Percentiles rank a stretch among this genome's conserved stretches.
Conservation (phyloP, 805 yeast species). For the Zygoascus ofunaensis region DNA sequence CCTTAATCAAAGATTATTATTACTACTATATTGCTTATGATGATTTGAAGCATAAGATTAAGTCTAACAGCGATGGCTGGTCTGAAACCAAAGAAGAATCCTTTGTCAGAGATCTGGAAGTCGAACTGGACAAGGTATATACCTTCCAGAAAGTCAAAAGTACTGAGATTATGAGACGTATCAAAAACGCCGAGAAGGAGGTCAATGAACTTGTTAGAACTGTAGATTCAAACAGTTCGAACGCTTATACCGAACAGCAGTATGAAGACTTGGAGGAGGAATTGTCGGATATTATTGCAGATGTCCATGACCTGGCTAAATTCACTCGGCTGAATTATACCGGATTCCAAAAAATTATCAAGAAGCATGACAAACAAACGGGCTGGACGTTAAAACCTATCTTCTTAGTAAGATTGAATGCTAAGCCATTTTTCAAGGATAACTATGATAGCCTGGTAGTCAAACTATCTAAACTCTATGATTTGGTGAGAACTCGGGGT, state of each 20-base stretch:
- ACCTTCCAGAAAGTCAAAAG: constrained; percentile 83
- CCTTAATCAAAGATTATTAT: constrained; percentile 81
- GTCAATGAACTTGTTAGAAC: constrained; percentile 59
- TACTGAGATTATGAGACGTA: constrained; percentile 75
- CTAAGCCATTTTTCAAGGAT: constrained; percentile 94
- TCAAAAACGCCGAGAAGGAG: constrained; percentile 68
- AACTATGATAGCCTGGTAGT: constrained; percentile 86
- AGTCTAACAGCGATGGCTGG: constrained; percentile 58
- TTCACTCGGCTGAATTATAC: constrained; percentile 90
- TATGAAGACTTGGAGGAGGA: constrained; percentile 70
- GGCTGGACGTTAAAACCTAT: constrained; percentile 75
- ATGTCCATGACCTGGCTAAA: constrained; percentile 93
- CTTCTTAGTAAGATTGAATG: constrained; percentile 82
- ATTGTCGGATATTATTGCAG: constrained; percentile 82
- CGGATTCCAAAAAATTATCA: constrained; percentile 92
- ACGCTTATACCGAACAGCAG: constrained; percentile 52
- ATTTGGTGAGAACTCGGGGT: constrained; percentile 90
- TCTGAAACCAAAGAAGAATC: constrained; percentile 68
- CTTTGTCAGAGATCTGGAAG: constrained; percentile 65
- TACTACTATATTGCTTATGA: constrained; percentile 89
- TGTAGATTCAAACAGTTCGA: constrained; percentile 33
- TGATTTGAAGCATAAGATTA: constrained; percentile 74
- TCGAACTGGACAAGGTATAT: constrained; percentile 86
- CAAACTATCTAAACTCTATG: constrained; percentile 79
- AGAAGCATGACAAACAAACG: constrained; percentile 92